Evolutionary conservation across 2,329 filamentous ascomycete species (phyloP), one percentile per base, ranked within the genome.

Genomic region (Paracamarosporium sp.): DNA sequence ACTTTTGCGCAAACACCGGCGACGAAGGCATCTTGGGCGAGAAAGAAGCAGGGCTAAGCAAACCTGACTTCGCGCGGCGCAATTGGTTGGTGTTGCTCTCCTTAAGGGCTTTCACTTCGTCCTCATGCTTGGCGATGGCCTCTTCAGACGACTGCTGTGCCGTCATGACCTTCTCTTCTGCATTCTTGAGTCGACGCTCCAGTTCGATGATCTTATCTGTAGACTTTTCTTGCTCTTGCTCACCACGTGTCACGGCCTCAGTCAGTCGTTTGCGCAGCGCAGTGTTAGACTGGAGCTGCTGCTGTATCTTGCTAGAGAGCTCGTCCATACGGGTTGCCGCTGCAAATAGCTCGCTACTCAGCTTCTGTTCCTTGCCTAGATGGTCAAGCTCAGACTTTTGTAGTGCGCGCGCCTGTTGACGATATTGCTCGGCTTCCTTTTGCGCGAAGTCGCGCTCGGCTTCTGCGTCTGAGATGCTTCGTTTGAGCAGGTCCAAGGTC

Each of bases 111-210:
- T 86, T 81, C 35, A 97, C 85, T 76, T 97, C 93, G 35, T 95
- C 92, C 75, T 98, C 95, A 71, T 97, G 93, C 47, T 88, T 88
- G 41, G 86, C 81, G 56, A 98, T 87, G 36, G 89, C 88, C 47
- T 94, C 93, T 74, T 99, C 95, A 0, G 92, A 94, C 20, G 90
- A 86, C 55, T 92, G 89, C 76, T 98, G 94, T 1, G 94, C 92
- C 20, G 86, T 80, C 53, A 96, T 83, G 22, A 99, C 86, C 67
- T 90, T 87, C 60, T 98, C 93, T 74, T 98, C 95, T 50, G 97
- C 86, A 15, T 81, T 79, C 68, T 90, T 92, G 55, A 99, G 88
- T 56, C 88, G 90, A 60, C 85, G 85, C 74, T 98, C 93, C 74
- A 98, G 86, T 53, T 88, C 85, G 55, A 91, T 91, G 73, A 99